A percentile compares a stretch with the other conserved stretches of the same genome.
Conservation (phyloP, 495 filamentous ascomycete species). For the Tuber microsphaerosporum region DNA sequence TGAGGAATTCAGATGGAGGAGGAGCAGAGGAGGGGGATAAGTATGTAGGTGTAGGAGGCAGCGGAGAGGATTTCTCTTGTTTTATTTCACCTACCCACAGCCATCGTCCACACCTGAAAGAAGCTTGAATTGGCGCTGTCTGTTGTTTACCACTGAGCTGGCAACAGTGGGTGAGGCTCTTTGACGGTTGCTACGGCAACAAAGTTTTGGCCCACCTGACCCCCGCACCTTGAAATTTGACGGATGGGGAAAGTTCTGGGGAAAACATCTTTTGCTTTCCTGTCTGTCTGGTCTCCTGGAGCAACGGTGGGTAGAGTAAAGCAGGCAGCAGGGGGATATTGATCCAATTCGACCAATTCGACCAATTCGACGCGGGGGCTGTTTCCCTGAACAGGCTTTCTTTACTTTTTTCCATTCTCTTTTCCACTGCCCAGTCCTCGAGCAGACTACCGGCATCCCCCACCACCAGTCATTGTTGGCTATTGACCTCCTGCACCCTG, state of each 20-base stretch:
- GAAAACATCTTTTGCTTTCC: no score
- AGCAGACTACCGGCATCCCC: not conserved
- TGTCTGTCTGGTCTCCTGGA: not conserved
- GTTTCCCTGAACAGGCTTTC: not conserved
- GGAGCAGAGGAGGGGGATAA: conserved; percentile 26
- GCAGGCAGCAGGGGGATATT: not conserved
- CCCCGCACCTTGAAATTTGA: conserved; percentile 20
- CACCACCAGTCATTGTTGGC: not conserved
- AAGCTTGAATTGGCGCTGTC: conserved; percentile 16
- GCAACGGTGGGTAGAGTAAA: not conserved
- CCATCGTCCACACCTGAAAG: not conserved
- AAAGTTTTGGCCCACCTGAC: conserved; percentile 19
- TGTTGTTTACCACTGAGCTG: conserved; percentile 37
- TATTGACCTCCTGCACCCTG: conserved; percentile 23
- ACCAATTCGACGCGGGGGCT: not conserved
- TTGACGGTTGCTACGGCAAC: conserved; percentile 27
- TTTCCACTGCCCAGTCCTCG: not conserved
- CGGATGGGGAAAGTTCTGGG: conserved; percentile 14
- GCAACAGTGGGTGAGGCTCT: conserved; percentile 25
- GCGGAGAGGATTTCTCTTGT: not conserved
- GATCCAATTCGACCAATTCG: not conserved
- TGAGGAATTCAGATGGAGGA: conserved; percentile 14
- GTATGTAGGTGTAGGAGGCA: conserved; percentile 19
- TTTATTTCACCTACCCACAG: not conserved
- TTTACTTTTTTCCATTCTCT: not conserved